These are phyloP conservation scores for Ophiostoma ulmi DNA, from an alignment of 2,329 filamentous ascomycete genomes.

Conservation along the genomic window DNA sequence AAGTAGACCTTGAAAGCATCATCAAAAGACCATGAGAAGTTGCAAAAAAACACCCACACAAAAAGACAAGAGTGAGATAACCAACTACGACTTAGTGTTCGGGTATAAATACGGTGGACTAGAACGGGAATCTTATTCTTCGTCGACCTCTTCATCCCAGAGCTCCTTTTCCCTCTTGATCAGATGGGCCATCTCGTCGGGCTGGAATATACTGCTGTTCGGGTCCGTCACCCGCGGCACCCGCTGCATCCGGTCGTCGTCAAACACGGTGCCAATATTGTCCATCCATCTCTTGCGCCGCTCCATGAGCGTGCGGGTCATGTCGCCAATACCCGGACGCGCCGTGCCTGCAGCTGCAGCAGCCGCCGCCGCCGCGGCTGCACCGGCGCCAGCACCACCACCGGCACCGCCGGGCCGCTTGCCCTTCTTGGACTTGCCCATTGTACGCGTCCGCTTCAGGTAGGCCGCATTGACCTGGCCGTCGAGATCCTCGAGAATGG, in stretches of 20 bases:
- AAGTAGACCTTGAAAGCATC: background rate
- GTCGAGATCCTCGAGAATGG: constrained; percentile 94
- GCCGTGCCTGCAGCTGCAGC: constrained; percentile 49
- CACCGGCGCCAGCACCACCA: constrained; percentile 40
- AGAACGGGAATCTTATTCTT: constrained; percentile 36
- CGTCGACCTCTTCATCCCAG: constrained; percentile 76
- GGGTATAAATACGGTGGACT: background rate
- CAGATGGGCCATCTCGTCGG: constrained; percentile 64
- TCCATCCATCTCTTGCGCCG: constrained; percentile 83
- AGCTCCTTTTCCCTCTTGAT: constrained; percentile 72
- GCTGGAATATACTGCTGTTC: constrained; percentile 66
- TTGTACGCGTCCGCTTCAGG: constrained; percentile 87
- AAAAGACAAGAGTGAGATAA: background rate
- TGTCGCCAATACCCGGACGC: constrained; percentile 79
- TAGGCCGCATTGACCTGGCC: constrained; percentile 92
- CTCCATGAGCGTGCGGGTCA: constrained; percentile 89
- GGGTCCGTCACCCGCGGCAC: constrained; percentile 65
- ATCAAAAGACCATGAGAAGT: background rate
- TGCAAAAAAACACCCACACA: background rate
- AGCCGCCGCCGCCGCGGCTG: constrained; percentile 31
- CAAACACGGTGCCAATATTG: constrained; percentile 84
- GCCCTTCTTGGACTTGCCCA: constrained; percentile 92
- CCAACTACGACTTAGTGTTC: background rate
- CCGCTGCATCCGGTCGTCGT: constrained; percentile 68
- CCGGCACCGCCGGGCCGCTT: constrained; percentile 44